Conservation (phyloP, 2,329 filamentous ascomycete genomes). For the Aspergillus awamori region DNA sequence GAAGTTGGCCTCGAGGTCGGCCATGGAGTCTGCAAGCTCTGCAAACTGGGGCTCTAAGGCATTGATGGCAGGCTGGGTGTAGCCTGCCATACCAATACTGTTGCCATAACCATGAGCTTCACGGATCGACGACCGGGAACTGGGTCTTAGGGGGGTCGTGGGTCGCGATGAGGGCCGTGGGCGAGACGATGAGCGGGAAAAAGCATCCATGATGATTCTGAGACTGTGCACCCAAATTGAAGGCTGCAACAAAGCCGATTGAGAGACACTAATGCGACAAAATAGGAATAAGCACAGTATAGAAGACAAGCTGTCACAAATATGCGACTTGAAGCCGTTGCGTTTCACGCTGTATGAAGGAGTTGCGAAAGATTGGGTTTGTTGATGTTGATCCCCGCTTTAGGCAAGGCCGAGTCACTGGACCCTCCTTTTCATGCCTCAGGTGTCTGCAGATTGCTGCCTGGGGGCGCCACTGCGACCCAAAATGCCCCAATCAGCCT, state of each 20-base stretch:
- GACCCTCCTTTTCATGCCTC: background rate
- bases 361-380: background rate
- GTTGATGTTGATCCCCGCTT: slow-evolving; percentile 10
- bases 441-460: background rate
- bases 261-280: slow-evolving; percentile 3
- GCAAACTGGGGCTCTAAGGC: slow-evolving; percentile 86
- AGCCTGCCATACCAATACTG: slow-evolving; percentile 36
- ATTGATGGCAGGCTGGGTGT: slow-evolving; percentile 68
- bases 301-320: slow-evolving; percentile 3
- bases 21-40: slow-evolving; percentile 90
- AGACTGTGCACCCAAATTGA: slow-evolving; percentile 3
- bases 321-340: background rate
- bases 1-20: slow-evolving; percentile 94
- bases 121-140: slow-evolving; percentile 84
- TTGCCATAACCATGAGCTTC: slow-evolving; percentile 65
- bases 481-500: background rate
- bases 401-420: slow-evolving; percentile 7
- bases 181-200: slow-evolving; percentile 60
- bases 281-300: background rate
- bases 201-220: slow-evolving; percentile 34
- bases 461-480: background rate
- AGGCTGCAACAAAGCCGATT: slow-evolving; percentile 7
- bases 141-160: slow-evolving; percentile 87
- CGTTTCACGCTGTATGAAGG: slow-evolving; percentile 1
- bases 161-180: slow-evolving; percentile 70